Conservation (phyloP, 805 yeast genomes). For the Jamesozyma lodderae region DNA sequence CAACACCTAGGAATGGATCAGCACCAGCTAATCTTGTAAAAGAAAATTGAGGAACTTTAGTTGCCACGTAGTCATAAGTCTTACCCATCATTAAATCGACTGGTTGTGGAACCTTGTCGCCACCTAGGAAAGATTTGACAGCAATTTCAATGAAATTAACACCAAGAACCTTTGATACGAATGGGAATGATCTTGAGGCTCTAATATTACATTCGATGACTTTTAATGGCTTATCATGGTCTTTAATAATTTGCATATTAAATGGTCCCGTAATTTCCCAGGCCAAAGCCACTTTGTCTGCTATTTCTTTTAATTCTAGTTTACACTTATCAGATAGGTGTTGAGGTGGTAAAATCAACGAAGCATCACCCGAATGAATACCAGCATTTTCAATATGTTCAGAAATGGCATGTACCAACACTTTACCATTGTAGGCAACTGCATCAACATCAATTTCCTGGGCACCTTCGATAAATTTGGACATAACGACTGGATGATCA, state of each 20-base stretch:
- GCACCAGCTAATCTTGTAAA: conserved; percentile 98
- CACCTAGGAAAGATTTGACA: conserved; percentile 71
- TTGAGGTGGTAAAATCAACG: conserved; percentile 89
- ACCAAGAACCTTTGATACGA: conserved; percentile 94
- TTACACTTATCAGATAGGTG: conserved; percentile 55
- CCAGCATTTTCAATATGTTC: conserved; percentile 99
- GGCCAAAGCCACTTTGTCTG: conserved; percentile 88
- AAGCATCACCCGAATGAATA: conserved; percentile 98
- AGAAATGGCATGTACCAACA: conserved; percentile 88
- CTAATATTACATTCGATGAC: conserved; percentile 98
- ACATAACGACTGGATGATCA: conserved; percentile 95
- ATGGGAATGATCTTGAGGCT: conserved; percentile 98
- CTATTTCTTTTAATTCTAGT: conserved; percentile 71
- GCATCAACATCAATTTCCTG: conserved; percentile 96
- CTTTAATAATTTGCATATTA: conserved; percentile 94
- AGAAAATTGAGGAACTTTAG: conserved; percentile 97
- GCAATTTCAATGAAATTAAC: conserved; percentile 92
- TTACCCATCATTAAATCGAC: conserved; percentile 66
- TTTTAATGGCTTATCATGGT: conserved; percentile 62
- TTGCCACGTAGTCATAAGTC: conserved; percentile 76
- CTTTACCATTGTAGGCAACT: conserved; percentile 82
- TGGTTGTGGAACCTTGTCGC: conserved; percentile 63
- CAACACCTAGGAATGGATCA: conserved; percentile 97
- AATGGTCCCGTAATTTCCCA: conserved; percentile 97
- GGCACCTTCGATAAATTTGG: conserved; percentile 93